Evolutionary conservation across 495 filamentous ascomycete genomes (phyloP).

Genomic region (Neurospora discreta): DNA sequence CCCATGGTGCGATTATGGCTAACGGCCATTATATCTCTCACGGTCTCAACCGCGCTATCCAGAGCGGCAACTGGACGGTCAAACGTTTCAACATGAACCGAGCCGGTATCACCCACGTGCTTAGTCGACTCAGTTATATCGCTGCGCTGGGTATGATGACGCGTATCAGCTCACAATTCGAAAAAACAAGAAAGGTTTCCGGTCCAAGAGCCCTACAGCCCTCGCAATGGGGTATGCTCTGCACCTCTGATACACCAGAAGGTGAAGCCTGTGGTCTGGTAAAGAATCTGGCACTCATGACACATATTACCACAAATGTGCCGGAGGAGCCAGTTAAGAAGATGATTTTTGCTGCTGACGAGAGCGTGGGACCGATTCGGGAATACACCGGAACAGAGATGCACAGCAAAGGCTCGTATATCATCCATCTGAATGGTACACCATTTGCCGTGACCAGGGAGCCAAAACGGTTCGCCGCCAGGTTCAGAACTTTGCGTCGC

Average conservation of each 20-base stretch:
- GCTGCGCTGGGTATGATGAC: slow-evolving; percentile 99
- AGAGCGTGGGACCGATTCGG: slow-evolving; percentile 40
- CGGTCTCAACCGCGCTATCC: slow-evolving; percentile 86
- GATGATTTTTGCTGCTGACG: slow-evolving; percentile 70
- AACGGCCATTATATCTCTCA: slow-evolving; percentile 74
- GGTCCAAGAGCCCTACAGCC: slow-evolving; percentile 92
- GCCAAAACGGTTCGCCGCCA: slow-evolving; percentile 71
- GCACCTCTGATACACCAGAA: slow-evolving; percentile 93
- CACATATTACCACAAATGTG: slow-evolving; percentile 92
- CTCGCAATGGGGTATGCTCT: slow-evolving; percentile 96
- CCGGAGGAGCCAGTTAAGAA: slow-evolving; percentile 80
- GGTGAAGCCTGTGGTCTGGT: slow-evolving; percentile 96
- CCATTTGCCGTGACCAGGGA: slow-evolving; percentile 71
- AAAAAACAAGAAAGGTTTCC: slow-evolving; percentile 92
- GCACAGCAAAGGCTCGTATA: slow-evolving; percentile 69
- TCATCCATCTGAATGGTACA: slow-evolving; percentile 92
- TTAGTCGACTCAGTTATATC: slow-evolving; percentile 93
- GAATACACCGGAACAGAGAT: slow-evolving; percentile 68
- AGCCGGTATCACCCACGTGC: slow-evolving; percentile 91
- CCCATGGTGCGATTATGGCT: slow-evolving; percentile 59
- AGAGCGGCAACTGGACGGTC: slow-evolving; percentile 94
- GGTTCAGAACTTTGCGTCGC: slow-evolving; percentile 73
- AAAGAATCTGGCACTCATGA: slow-evolving; percentile 98
- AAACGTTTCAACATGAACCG: slow-evolving; percentile 98
- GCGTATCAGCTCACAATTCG: slow-evolving; percentile 93